Base-by-base conservation (phyloP, 371 early-diverging fungal genomes). In the Mortierella sp. region DNA sequence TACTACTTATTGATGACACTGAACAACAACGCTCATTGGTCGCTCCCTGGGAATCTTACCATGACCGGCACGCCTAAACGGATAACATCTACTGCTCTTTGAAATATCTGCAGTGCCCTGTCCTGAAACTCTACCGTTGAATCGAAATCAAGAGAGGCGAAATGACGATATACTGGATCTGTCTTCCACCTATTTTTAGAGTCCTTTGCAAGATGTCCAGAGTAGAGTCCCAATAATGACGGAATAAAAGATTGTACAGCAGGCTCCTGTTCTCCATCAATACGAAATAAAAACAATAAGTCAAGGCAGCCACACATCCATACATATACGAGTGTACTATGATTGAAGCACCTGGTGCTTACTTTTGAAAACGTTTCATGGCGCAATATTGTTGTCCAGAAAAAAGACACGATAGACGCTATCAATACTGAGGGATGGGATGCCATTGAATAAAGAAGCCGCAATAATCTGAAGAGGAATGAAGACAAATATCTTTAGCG, bases 61-160 rank as follows among this genome's bases (percentile, higher is more conserved):
- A 81, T 67, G n/a, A 69, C 66, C 1, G 76, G 76, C 5, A 81
- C 82, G 19, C 76, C 76, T 4, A 64, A 66, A 33, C 72, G 70
- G 28, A 81, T 76, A 15, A 81, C 82, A 81, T 81, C 70, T 2
- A 76, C 73, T 19, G 82, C 82, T 19, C 72, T 72, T 24, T 65
- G 69, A 33, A 76, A 81, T 0, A 62, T 69, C 24, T 67, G 69
- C 3, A 40, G 41, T 8, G 76, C 76, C 53, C 62, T 48, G 3
- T 59, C 60, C 8, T 69, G 65, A 28, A 81, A 81, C 22, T 81
- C 82, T 7, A 72, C 28, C 1, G 58, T 45, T 0, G 82, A 76
- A 16, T 81, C 82, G 57, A 81, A 81, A 60, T 81, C 82, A 9
- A 72, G 28, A 4, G 67, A 53, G 2, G 76, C 76, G 64, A 81